These are phyloP conservation scores for Podaxis sp. DNA, from an alignment of 768 basidiomycete genomes.

Conservation along the genomic window DNA sequence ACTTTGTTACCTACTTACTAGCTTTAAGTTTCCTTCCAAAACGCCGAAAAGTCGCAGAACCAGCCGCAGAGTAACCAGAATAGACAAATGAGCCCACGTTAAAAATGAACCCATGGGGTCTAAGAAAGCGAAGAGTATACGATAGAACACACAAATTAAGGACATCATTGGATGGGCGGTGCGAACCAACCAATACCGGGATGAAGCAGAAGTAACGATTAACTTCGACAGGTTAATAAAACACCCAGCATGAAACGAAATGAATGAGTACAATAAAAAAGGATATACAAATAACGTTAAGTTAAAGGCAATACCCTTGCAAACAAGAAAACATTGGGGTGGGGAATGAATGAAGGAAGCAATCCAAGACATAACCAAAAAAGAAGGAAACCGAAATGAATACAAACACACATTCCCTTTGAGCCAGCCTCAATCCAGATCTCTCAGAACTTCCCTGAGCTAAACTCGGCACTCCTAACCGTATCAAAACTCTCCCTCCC, in stretches of 20 bases:
- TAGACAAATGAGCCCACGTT: not conserved
- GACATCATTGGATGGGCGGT: slow-evolving; percentile 1
- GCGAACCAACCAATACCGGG: not conserved
- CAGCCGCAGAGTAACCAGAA: not conserved
- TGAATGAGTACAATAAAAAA: not conserved
- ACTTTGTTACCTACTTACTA: not conserved
- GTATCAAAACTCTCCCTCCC: slow-evolving; percentile 54
- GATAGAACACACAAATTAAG: slow-evolving; percentile 3
- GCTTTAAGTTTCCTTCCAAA: not conserved
- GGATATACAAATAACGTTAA: not conserved
- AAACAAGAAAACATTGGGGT: not conserved
- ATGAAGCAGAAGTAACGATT: slow-evolving; percentile 5
- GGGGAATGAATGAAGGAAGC: not conserved
- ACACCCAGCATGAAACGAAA: slow-evolving; percentile 1
- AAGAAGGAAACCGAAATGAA: slow-evolving; percentile 1
- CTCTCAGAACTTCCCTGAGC: not conserved
- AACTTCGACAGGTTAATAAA: not conserved
- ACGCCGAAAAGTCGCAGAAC: too few species aligned
- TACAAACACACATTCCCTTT: slow-evolving; percentile 7
- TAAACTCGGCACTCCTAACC: slow-evolving; percentile 28
- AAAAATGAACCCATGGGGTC: not conserved
- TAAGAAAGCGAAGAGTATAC: not conserved
- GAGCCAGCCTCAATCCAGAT: too few species aligned
- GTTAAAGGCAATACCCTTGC: not conserved
- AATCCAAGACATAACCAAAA: not conserved